Evolutionary conservation across 2,329 filamentous ascomycete species (phyloP).

Genomic region (Fusarium equiseti): DNA sequence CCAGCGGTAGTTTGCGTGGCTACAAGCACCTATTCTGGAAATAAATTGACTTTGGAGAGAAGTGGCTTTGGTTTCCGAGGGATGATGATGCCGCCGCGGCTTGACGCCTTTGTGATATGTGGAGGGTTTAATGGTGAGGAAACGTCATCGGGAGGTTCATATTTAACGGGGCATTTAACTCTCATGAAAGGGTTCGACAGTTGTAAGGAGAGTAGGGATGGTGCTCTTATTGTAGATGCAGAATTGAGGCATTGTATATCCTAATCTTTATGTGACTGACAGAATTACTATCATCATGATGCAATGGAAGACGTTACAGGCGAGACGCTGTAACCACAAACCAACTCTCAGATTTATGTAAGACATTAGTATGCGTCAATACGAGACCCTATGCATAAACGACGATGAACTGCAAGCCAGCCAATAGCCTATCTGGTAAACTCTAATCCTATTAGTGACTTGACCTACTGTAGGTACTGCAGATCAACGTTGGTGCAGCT

Average conservation of each 20-base stretch:
- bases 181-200: neutral
- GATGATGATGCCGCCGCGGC: neutral
- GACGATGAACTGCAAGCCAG: neutral
- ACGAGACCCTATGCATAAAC: neutral
- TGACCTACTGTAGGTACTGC: neutral
- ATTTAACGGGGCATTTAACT: neutral
- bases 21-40: neutral
- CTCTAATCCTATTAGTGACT: neutral
- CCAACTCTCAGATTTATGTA: neutral
- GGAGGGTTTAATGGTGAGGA: neutral
- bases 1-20: neutral
- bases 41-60: neutral
- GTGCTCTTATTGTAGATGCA: neutral
- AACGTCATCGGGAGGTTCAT: neutral
- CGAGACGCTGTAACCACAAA: neutral
- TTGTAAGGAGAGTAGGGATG: neutral
- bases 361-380: neutral
- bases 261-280: neutral
- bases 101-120: neutral
- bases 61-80: neutral
- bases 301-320: neutral
- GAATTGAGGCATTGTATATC: neutral
- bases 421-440: neutral
- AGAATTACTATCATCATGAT: neutral
- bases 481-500: conserved; percentile 10